Conservation (phyloP, 2,329 filamentous ascomycete genomes). For the Zymoseptoria passerinii region DNA sequence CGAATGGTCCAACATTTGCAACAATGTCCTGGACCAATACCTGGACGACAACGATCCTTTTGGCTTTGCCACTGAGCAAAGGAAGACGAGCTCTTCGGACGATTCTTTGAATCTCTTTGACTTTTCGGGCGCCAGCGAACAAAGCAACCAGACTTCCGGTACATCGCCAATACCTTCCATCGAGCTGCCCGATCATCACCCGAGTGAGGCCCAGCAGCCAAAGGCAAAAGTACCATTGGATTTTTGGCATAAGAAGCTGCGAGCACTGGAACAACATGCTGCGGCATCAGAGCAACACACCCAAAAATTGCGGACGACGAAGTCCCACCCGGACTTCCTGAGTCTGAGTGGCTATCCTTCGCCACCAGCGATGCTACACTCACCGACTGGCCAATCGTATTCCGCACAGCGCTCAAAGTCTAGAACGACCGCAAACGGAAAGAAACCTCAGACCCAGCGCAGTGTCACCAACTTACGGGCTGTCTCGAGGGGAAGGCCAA, state of each 20-base stretch:
- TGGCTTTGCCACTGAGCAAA: conserved; percentile 39
- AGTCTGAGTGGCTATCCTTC: conserved; percentile 29
- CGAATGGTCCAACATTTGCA: conserved; percentile 49
- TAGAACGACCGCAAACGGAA: conserved; percentile 26
- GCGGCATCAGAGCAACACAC: conserved; percentile 37
- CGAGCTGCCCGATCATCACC: conserved; percentile 20
- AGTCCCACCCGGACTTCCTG: conserved; percentile 30
- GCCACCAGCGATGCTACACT: conserved; percentile 25
- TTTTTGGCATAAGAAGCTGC: conserved; percentile 48
- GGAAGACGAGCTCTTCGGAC: conserved; percentile 42
- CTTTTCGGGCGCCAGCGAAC: conserved; percentile 44
- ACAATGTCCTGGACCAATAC: conserved; percentile 57
- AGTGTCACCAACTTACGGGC: conserved; percentile 23
- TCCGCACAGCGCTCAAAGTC: conserved; percentile 21
- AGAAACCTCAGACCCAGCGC: conserved; percentile 18
- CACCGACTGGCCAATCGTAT: conserved; percentile 25
- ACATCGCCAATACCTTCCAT: conserved; percentile 44
- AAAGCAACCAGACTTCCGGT: conserved; percentile 38
- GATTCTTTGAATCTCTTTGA: conserved; percentile 42
- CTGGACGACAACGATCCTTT: conserved; percentile 49
- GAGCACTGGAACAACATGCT: conserved; percentile 44
- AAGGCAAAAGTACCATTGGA: conserved; percentile 38
- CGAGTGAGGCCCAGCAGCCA: conserved; percentile 24
- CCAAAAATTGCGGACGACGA: conserved; percentile 24
- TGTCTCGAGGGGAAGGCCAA: conserved; percentile 27